Conservation (phyloP, 2,329 filamentous ascomycete genomes). For the Apiospora aurea region DNA sequence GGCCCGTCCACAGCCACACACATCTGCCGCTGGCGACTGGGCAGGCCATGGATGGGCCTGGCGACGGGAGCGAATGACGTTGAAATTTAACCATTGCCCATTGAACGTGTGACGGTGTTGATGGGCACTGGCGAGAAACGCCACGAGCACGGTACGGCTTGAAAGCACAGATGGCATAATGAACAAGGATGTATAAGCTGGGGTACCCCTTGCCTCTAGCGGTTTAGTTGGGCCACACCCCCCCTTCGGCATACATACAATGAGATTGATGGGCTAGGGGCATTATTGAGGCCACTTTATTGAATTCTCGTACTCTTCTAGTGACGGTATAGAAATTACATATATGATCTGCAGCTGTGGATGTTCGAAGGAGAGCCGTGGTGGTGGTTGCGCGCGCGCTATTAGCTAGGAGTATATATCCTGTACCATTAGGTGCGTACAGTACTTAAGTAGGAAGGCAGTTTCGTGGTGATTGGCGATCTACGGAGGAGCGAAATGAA, state of each 20-base stretch:
- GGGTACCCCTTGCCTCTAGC: conserved; percentile 17
- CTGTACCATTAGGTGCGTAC: no score
- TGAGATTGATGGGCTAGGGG: background rate
- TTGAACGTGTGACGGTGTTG: background rate
- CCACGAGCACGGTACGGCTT: conserved; percentile 20
- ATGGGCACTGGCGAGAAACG: conserved; percentile 16
- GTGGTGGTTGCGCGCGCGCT: background rate
- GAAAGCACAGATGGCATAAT: conserved; percentile 20
- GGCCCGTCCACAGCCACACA: background rate
- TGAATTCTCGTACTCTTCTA: conserved; percentile 20
- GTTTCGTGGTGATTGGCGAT: conserved; percentile 6
- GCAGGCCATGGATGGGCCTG: background rate
- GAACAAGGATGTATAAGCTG: conserved; percentile 20
- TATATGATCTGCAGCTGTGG: conserved; percentile 10
- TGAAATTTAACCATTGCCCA: background rate
- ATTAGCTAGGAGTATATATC: background rate
- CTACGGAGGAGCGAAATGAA: conserved; percentile 1
- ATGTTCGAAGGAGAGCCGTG: background rate
- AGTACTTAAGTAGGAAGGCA: background rate
- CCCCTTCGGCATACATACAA: conserved; percentile 10
- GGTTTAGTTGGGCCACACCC: conserved; percentile 19
- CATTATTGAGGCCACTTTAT: conserved; percentile 19
- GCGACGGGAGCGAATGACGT: conserved; percentile 4
- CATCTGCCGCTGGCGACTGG: background rate
- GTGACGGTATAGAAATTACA: conserved; percentile 6